Evolutionary conservation across 345 rosid species (phyloP), one percentile per base, ranked within the genome.

Genomic region (Eucalyptus tenuipes): DNA sequence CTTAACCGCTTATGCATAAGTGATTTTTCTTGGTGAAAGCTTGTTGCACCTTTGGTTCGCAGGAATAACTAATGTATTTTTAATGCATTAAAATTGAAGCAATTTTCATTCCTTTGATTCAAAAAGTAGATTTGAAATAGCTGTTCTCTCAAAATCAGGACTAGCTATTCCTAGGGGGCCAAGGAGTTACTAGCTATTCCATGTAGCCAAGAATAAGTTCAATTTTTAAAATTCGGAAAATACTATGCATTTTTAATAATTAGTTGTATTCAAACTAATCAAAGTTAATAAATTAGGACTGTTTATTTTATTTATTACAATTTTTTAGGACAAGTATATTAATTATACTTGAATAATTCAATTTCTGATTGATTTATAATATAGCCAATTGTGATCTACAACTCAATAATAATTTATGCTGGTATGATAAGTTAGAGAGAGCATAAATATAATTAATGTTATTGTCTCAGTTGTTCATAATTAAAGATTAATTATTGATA

Each of bases 1-100:
- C 68, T 59, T 59, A 0, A 27, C 16, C 27, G 6, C 16, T 59
- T 13, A 10, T 25, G 13, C 1, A 0, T 11, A 11, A 59, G 68
- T 27, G 15, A 59, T 25, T 59, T 59, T 59, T 24, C 61, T 55
- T 55, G 61, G 27, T 55, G 12, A 55, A 59, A 59, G 68, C 68
- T 59, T 59, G 68, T 13, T 59, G 66, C 68, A 59, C 68, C 1
- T 59, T 59, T 27, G 68, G 68, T 12, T 59, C 14, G 8, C 8
- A 0, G 29, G 61, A 55, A 55, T 55, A 24, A 24, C 29, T 55
- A 55, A 9, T 3, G 3, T 27, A 1, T 11, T 6, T 59, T 13
- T 59, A 27, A 59, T 55, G 10, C 27, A 55, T 55, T 55, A 9
- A 22, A 11, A 24, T 55, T 0, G 13, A 55, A 55, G 61, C 13